Base-by-base conservation (phyloP, 176 grass and related monocot genomes). In the Aechmea fasciata region DNA sequence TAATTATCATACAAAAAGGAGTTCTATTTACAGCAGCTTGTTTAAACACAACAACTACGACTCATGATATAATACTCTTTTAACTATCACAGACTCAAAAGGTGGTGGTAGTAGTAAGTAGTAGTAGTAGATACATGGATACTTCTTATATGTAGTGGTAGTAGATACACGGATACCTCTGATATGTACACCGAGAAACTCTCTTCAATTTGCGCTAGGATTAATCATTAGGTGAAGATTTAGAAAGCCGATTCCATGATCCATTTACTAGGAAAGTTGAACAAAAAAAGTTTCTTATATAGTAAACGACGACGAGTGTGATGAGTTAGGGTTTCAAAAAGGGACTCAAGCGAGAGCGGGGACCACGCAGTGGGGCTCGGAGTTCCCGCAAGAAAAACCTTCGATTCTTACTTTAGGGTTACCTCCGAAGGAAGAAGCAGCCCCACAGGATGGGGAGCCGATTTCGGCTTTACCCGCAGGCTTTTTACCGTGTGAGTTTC, bases 361-460 rank as follows among this genome's bases (percentile, higher is more conserved):
- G 22, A 81, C 75, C 73, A 82, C 84, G 68, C 81, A 73, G 26
- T 81, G 75, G 24, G 83, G 65, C 55, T 89, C 85, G 11, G 90
- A 84, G 76, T 75, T 87, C 71, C 87, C 68, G 28, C 85, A 87
- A 70, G 85, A 68, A 74, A 96, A 96, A 62, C 92, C 92, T 86
- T 96, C 88, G 0, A 96, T 80, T 78, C 92, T 96, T 57, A 85
- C 88, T 79, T 96, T 86, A 2, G 88, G 92, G 70, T 79, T 91
- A 47, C 83, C 73, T 59, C 71, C 64, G 1, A 75, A 84, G 47
- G 71, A 86, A 64, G 72, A 75, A 17, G 79, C 69, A 20, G 78
- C 79, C 52, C 88, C 66, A 5, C 82, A 96, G 50, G 87, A 80
- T 10, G 92, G 92, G 67, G 88, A 89, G 75, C 83, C 84, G 63